Evolutionary conservation across 257 asterid species (phyloP).

Genomic region (Solanum microdontum): DNA sequence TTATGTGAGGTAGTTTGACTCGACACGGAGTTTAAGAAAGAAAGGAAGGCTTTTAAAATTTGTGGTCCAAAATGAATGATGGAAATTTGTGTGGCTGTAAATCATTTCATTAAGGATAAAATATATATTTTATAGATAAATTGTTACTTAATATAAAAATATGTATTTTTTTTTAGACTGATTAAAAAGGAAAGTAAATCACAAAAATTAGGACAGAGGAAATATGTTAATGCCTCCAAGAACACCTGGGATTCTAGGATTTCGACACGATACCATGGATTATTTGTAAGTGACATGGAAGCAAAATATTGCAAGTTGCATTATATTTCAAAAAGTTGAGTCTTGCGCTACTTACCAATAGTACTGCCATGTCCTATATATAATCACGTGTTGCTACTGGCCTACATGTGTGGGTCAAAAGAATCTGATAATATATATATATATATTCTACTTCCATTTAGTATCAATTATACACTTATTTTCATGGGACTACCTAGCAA

Average conservation of each 20-base stretch:
- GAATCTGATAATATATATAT: neutral
- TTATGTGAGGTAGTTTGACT: too few species aligned
- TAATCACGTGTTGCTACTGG: neutral
- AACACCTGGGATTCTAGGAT: neutral
- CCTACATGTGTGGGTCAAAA: neutral
- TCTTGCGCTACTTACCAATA: neutral
- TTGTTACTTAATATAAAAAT: too few species aligned
- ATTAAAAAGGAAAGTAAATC: too few species aligned
- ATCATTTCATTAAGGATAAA: too few species aligned
- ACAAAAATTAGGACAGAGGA: too few species aligned
- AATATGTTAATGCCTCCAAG: too few species aligned
- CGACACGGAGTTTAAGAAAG: too few species aligned
- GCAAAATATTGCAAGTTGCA: neutral
- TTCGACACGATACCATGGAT: neutral
- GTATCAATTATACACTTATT: neutral
- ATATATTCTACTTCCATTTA: neutral
- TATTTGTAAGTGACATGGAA: neutral
- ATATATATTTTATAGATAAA: too few species aligned
- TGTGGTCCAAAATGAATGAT: too few species aligned
- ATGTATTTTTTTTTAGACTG: too few species aligned
- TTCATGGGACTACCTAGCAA: neutral
- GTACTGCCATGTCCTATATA: neutral
- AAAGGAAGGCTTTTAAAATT: too few species aligned
- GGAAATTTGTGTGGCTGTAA: too few species aligned
- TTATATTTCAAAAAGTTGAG: neutral